Base-by-base conservation (phyloP, 768 basidiomycete genomes). In the Leccinum uliginosum region DNA sequence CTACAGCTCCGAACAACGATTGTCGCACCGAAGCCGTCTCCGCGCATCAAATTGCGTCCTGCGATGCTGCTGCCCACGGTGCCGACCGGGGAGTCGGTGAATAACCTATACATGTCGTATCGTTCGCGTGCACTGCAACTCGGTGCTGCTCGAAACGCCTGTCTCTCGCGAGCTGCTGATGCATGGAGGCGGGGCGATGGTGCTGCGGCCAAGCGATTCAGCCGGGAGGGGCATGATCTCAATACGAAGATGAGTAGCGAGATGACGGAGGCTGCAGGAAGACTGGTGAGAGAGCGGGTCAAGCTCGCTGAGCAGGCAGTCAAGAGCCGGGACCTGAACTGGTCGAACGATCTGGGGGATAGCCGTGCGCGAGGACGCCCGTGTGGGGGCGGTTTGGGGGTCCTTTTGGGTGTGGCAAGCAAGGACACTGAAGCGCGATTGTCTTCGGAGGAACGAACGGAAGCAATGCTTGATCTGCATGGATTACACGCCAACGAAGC, bases 141-240 rank as follows among this genome's bases (percentile, higher is more conserved):
- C 23, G 97, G 96, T 50, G 90, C 93, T 2, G 92, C 92, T 30
- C 80, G 97, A 35, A 98, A 98, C 64, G 93, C 93, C 15, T 97
- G 92, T 71, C 79, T 99, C 26, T 92, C 92, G 2, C 84, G 93
- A 45, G 97, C 97, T 12, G 96, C 97, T 3, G 94, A 97, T 65
- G 93, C 95, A 3, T 99, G 93, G 91, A 81, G 92, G 54, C 81
- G 93, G 2, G 95, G 96, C 1, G 97, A 99, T 63, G 96, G 96
- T 3, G 93, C 95, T 0, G 89, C 91, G 1, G 97, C 97, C 35
- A 97, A 98, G 73, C 79, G 93, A 48, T 98, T 96, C 75, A 91
- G 89, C 60, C 78, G 91, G 43, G 95, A 98, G 67, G 97, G 94
- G 1, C 91, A 96, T 64, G 93, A 96, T 43, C 75, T 97, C 57